phyloP scores from a whole-genome alignment of 352 stramenopile species.

The Phytopythium litorale region DNA sequence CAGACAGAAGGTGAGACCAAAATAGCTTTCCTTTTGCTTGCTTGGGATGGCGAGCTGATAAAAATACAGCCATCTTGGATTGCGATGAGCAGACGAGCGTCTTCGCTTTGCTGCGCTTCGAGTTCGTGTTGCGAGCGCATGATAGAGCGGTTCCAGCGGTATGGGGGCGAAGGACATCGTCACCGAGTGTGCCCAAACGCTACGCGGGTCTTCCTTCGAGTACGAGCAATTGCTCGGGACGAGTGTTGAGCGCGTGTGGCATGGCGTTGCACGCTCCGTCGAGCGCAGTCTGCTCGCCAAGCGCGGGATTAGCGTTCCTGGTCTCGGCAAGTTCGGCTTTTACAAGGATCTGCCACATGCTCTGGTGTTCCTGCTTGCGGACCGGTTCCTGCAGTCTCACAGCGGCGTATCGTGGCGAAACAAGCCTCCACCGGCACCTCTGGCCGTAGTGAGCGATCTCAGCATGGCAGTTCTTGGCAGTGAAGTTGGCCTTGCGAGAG shows the following conservation, averaged over 20 bases:
- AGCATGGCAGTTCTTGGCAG: slow-evolving; percentile 43
- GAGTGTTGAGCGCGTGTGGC: slow-evolving; percentile 44
- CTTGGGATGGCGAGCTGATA: background rate
- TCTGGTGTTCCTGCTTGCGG: slow-evolving; percentile 43
- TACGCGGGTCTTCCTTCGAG: slow-evolving; percentile 44
- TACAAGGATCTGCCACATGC: slow-evolving; percentile 29
- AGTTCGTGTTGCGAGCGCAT: background rate
- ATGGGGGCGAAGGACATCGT: slow-evolving; percentile 19
- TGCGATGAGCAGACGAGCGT: background rate
- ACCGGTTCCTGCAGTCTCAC: slow-evolving; percentile 43
- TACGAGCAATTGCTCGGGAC: slow-evolving; percentile 54
- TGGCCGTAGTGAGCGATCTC: slow-evolving; percentile 35
- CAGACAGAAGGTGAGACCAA: background rate
- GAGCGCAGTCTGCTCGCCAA: slow-evolving; percentile 31
- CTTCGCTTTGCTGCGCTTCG: background rate
- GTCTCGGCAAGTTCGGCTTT: slow-evolving; percentile 59
- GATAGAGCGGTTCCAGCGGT: background rate
- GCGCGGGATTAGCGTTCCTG: slow-evolving; percentile 31
- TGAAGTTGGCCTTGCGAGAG: slow-evolving; percentile 33
- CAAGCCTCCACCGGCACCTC: slow-evolving; percentile 31
- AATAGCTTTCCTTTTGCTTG: background rate
- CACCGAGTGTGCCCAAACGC: slow-evolving; percentile 41
- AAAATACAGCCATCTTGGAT: background rate
- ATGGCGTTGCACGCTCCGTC: slow-evolving; percentile 19
- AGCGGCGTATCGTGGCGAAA: slow-evolving; percentile 29